A percentile compares a stretch with the other conserved stretches of the same genome.
These are phyloP conservation scores for Mucor velutinosus DNA, from an alignment of 371 early-diverging fungal species.

Conservation along the genomic window DNA sequence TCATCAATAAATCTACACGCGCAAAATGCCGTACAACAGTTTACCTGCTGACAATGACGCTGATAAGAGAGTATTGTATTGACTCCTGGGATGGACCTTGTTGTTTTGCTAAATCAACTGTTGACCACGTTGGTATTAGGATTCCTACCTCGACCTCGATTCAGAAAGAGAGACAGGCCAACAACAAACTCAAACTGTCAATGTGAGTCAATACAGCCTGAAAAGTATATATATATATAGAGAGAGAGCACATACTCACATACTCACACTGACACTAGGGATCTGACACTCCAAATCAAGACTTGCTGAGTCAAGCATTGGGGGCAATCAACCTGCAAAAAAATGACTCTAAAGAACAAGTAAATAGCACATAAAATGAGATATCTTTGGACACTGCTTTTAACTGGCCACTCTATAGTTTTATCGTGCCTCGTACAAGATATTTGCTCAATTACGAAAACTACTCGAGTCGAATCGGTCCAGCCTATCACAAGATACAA, in stretches of 20 bases:
- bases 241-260: not conserved
- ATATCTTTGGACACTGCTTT: not conserved
- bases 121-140: not conserved
- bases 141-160: not conserved
- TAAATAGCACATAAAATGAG: not conserved
- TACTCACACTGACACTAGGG: not conserved
- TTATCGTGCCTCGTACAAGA: constrained; percentile 4
- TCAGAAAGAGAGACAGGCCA: not conserved
- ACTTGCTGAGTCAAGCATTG: not conserved
- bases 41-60: not conserved
- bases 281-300: not conserved
- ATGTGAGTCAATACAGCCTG: not conserved
- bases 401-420: not conserved
- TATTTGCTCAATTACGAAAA: not conserved
- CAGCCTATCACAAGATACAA: not conserved
- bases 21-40: not conserved
- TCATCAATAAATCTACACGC: not conserved
- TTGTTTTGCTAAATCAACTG: not conserved
- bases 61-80: not conserved
- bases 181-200: not conserved
- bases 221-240: too few species aligned
- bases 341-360: not conserved
- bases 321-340: not conserved
- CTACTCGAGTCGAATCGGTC: not conserved
- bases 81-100: not conserved